Evolutionary conservation across 2,329 filamentous ascomycete species (phyloP), one percentile per base, ranked within the genome.

Genomic region (Colletotrichum tabaci): DNA sequence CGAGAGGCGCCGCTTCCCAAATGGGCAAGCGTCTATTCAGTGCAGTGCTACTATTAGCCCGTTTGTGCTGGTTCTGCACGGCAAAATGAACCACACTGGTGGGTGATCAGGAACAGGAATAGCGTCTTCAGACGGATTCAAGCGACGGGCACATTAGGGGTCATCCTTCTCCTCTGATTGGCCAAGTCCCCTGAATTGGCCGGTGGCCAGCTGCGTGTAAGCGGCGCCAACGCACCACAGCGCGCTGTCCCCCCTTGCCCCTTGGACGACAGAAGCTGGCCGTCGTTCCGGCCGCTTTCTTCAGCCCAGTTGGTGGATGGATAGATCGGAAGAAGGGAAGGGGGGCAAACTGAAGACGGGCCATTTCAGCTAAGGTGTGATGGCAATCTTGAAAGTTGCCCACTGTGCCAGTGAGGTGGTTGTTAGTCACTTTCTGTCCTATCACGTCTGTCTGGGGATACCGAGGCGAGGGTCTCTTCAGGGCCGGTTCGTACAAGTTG

Each of bases 41-140:
- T 15, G 61, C 40, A 21, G 35, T 18, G 26, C 47, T 13, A 44
- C 18, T 46, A 35, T 55, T 35, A 38, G 42, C 35, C n/a, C n/a
- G 56, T 67, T 3, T 30, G 26, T 18, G 7, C 53, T 38, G 56
- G 30, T 35, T 47, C 46, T 44, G 46, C 64, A 21, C 13, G 35
- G 30, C 7, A 53, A 18, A 35, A 52, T 21, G 10, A 15, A 26
- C 57, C 63, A 44, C 40, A 18, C 50, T 50, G 47, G n/a, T 71
- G 53, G 50, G 47, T 26, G 38, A 16, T 53, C 52, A 68, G 65
- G 58, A 71, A 68, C 58, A 68, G 68, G 68, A 21, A 30, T 68
- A 71, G 68, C 53, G 53, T 7, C 35, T 9, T 5, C 12, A 12
- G n/a, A 7, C 2, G 26, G 46, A n/a, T 30, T 30, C 30, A 46